Percentiles rank a stretch among this genome's conserved stretches.
phyloP scores from a whole-genome alignment of 352 stramenopile genomes.

The Phytophthora megakarya region DNA sequence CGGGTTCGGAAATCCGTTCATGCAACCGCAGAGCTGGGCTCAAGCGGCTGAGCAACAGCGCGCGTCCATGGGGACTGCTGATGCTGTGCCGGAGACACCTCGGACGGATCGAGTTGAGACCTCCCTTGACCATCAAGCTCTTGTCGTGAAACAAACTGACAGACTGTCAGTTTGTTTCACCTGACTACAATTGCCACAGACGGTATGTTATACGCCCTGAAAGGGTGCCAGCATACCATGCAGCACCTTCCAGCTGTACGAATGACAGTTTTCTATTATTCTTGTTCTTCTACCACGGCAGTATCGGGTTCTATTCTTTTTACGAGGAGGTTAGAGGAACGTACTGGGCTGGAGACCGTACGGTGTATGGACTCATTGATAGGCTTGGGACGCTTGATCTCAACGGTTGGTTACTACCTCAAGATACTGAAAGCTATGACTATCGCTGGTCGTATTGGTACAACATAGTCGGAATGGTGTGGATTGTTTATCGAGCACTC shows the following conservation, averaged over 20 bases:
- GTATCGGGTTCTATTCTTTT: slow-evolving; percentile 25
- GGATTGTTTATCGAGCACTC: slow-evolving; percentile 15
- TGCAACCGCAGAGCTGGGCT: too few relatives aligned
- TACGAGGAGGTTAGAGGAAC: slow-evolving; percentile 16
- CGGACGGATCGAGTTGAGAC: too few relatives aligned
- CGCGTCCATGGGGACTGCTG: too few relatives aligned
- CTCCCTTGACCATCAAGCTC: too few relatives aligned
- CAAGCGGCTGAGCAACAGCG: too few relatives aligned
- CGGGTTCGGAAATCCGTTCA: too few relatives aligned
- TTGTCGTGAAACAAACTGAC: too few relatives aligned
- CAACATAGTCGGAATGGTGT: neutral
- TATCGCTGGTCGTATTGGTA: slow-evolving; percentile 25
- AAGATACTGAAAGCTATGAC: slow-evolving; percentile 1
- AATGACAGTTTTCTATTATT: slow-evolving; percentile 3
- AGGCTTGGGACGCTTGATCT: slow-evolving; percentile 21
- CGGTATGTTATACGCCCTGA: slow-evolving; percentile 1
- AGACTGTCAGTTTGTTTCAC: too few relatives aligned
- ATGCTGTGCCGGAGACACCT: too few relatives aligned
- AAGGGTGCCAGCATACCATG: slow-evolving; percentile 5
- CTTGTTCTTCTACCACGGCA: slow-evolving; percentile 26
- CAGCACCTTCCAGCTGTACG: neutral
- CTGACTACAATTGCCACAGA: slow-evolving; percentile 21
- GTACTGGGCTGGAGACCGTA: slow-evolving; percentile 17
- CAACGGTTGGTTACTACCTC: slow-evolving; percentile 12
- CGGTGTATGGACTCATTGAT: slow-evolving; percentile 14